Base-by-base conservation (phyloP, 768 basidiomycete species). In the Dentipellis fragilis region DNA sequence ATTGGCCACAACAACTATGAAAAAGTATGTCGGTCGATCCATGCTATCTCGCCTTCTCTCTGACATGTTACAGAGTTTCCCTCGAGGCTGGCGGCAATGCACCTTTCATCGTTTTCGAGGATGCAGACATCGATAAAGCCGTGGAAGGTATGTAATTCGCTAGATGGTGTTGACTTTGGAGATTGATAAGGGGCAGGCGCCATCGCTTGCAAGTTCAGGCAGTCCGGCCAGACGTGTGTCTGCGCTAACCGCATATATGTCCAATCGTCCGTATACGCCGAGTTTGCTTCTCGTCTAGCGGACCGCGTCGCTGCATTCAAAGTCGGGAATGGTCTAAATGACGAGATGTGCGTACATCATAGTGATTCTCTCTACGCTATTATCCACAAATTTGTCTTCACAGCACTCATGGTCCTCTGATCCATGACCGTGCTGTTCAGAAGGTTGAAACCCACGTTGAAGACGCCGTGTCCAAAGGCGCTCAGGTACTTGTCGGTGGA, bases 51-150 rank as follows among this genome's bases (percentile, higher is more conserved):
- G 12, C 34, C 45, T 34, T 21, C 12, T 21, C 23, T 8, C 23
- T 17, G 10, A 14, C 14, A 46, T 37, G 6, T 49, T 51, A 36
- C 38, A 74, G 83, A 59, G 67, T 83, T 10, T 91, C 91, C 1
- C 69, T 93, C 38, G 93, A 95, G 71, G 89, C 93, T 29, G 92
- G 93, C 12, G 95, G 96, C 29, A 98, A 98, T 62, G 84, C 94
- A 0, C 89, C 95, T 0, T 93, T 99, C 69, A 96, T 98, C 62
- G 89, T 99, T 7, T 98, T 99, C 67, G 89, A 93, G 59, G 96
- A 98, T 65, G 95, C 93, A 0, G 85, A 98, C 66, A 78, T 99
- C 52, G 89, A 93, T 50, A 83, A 86, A 55, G 96, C 96, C 29
- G 91, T 99, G 7, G 83, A 85, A 60, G 89, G 94, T 80, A 66